Evolutionary conservation across 768 basidiomycete genomes (phyloP), one percentile per base, ranked within the genome.

Genomic region (Mrakia gelida): DNA sequence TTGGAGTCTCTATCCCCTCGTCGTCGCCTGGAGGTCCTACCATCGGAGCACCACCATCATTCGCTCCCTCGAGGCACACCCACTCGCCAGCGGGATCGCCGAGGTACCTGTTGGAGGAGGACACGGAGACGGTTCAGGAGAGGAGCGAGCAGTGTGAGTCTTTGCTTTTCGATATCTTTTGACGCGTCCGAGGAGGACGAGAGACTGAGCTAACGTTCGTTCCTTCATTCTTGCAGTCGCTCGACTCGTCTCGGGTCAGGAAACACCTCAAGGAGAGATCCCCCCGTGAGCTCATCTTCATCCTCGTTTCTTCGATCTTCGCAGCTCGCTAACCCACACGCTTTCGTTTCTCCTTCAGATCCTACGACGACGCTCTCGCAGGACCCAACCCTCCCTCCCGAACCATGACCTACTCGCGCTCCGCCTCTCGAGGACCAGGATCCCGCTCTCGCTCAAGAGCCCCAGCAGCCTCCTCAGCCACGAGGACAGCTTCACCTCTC

Each of bases 241-340:
- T 82, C 87, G 91, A 34, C 87, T 97, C 28, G 87, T 97, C 56
- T 88, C 91, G 16, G 95, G 95, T 32, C 90, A 91, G 83, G 92
- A 92, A 83, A 91, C 88, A 68, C 91, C 92, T 81, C 86, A 87
- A 23, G 95, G 95, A 10, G 94, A 97, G 83, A 88, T 88, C 11
- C 95, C 95, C 0, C 95, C 95, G 5, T 86, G 15, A 16, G 49
- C 21, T 21, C 49, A 2, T 21, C 49, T 45, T 56, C 23, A 1
- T 56, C 54, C 23, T n/a, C 54, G 10, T 23, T 56, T n/a, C 16
- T 8, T 56, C 23, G 54, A 8, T n/a, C 6, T 59, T 13, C n/a
- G 26, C 26, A 4, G n/a, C 28, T 26, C 26, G n/a, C 13, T 28
- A 26, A 59, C 13, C 26, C 5, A 26, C 26, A 9, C 59, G 28